Base-by-base conservation (phyloP, 371 early-diverging fungal genomes). In the Mucor plumbeus region DNA sequence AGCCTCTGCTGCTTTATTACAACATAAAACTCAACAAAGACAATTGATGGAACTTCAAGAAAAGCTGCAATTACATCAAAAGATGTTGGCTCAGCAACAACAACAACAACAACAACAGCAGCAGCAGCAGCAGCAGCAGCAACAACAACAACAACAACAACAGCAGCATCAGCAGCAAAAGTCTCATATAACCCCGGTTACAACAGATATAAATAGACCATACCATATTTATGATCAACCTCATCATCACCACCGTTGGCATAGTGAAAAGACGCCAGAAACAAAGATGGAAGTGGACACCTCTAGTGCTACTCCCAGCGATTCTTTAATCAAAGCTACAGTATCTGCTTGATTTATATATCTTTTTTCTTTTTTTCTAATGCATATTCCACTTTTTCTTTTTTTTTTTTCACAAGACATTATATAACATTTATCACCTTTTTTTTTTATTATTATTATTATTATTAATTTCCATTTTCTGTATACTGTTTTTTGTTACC, bases 21-120 rank as follows among this genome's bases (percentile, higher is more conserved):
- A 75, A 36, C 83, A 83, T 41, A 80, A 80, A 59, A 78, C 75
- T 13, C 83, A 83, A 39, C 83, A 80, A 60, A 73, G 70, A 44
- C 80, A 80, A 38, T 50, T 80, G 35, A 67, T 73, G 44, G 69
- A 70, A n/a, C 54, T 80, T 10, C 80, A 80, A 62, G 73, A 80
- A 60, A 75, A 81, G 41, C 40, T 82, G 34, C 72, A 77, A 13
- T 41, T 74, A 5, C 79, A 77, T 62, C 79, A 79, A 67, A 76
- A 72, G 19, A 40, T 79, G 19, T 50, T 81, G 41, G 68, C 76
- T 63, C 71, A 68, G 44, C 68, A 71, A 17, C 61, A 63, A 38
- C 50, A 50, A 4, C 54, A 53, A 13, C 54, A 55, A 34, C 26
- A 40, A 64, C 26, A 63, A 50, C 50, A 50, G 0, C 54, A 53